Conservation (phyloP, 73 alveolate species). For the Paramecium sexaurelia region DNA sequence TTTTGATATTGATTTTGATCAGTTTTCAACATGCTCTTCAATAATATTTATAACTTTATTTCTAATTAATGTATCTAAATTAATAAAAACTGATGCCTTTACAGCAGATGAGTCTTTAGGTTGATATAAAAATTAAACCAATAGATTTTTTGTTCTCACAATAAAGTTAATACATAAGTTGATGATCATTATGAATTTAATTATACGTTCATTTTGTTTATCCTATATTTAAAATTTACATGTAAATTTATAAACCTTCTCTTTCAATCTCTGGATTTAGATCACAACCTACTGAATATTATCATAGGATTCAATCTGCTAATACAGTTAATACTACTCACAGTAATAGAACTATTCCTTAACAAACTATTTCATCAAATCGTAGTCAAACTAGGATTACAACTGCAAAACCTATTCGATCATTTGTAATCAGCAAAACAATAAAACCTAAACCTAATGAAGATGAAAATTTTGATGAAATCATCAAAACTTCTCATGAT, state of each 20-base stretch:
- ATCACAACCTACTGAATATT: background rate
- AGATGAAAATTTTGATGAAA: slow-evolving; percentile 36
- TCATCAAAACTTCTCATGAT: slow-evolving; percentile 20
- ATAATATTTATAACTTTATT: background rate
- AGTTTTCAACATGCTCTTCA: background rate
- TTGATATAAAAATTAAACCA: background rate
- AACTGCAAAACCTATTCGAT: slow-evolving; percentile 6
- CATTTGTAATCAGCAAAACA: background rate
- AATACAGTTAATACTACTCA: background rate
- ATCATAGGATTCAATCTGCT: slow-evolving; percentile 29
- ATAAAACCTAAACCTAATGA: slow-evolving; percentile 23
- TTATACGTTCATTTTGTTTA: background rate
- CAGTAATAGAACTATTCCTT: background rate
- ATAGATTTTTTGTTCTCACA: no score
- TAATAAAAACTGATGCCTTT: background rate
- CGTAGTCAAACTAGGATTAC: background rate
- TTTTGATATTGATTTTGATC: background rate
- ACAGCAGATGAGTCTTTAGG: background rate
- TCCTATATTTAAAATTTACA: background rate
- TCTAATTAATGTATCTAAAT: background rate
- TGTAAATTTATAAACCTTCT: slow-evolving; percentile 22
- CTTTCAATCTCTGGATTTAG: background rate
- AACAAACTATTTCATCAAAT: background rate
- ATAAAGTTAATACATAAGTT: background rate
- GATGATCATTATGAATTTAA: slow-evolving; percentile 18